phyloP scores from a whole-genome alignment of 78 protist genomes.

The Pigoraptor vietnamica region DNA sequence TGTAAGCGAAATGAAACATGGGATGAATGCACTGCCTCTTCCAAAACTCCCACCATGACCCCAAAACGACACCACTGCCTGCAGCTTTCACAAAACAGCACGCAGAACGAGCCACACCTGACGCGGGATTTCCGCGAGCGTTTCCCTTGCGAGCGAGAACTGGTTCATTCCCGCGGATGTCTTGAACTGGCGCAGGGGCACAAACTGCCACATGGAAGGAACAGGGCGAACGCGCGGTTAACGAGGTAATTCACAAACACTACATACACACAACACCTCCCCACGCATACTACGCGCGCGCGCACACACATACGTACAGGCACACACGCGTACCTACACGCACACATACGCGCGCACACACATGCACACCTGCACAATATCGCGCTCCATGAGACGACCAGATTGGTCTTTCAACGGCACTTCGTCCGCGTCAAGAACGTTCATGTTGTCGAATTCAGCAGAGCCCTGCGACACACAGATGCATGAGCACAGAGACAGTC shows the following conservation, averaged over 20 bases:
- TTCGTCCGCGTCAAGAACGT: constrained; percentile 63
- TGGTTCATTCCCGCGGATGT: no score
- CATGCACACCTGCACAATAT: not conserved
- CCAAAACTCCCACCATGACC: no score
- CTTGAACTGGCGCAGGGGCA: no score
- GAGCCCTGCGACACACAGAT: no score
- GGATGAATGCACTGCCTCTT: no score
- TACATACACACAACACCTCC: not conserved
- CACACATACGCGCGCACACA: not conserved
- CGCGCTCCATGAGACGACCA: not conserved
- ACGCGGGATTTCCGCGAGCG: not conserved
- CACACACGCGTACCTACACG: not conserved
- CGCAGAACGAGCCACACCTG: not conserved
- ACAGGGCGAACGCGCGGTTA: no score
- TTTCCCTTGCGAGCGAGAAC: no score
- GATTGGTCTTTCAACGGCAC: not conserved
- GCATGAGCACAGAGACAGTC: no score
- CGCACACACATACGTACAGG: not conserved
- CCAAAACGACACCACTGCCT: no score
- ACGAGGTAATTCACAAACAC: not conserved
- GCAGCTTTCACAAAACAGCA: not conserved
- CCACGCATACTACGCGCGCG: not conserved
- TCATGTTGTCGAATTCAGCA: not conserved
- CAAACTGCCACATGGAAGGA: no score
- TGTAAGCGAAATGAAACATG: not conserved